phyloP scores from a whole-genome alignment of 2,329 filamentous ascomycete species.

The Alternaria postmessia region DNA sequence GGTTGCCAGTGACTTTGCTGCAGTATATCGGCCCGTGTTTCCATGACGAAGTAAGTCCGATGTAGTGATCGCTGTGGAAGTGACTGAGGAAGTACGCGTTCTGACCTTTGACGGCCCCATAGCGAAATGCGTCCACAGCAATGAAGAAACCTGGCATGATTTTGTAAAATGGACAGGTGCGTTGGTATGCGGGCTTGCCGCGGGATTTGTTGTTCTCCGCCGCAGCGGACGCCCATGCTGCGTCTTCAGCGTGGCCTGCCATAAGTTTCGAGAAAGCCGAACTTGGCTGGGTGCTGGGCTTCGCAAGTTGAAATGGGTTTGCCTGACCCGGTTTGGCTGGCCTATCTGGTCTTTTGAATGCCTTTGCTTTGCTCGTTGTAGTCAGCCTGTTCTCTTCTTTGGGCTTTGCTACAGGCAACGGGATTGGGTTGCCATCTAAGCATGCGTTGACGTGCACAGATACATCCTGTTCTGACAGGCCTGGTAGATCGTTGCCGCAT shows the following conservation, averaged over 20 bases:
- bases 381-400: slow-evolving; percentile 16
- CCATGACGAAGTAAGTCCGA: slow-evolving; percentile 89
- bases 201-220: slow-evolving; percentile 78
- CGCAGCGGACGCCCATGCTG: slow-evolving; percentile 87
- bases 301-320: slow-evolving; percentile 73
- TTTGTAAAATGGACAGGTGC: slow-evolving; percentile 98
- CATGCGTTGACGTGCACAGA: slow-evolving; percentile 91
- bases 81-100: slow-evolving; percentile 96
- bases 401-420: slow-evolving; percentile 54
- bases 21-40: slow-evolving; percentile 95
- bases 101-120: slow-evolving; percentile 90
- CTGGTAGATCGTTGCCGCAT: slow-evolving; percentile 71
- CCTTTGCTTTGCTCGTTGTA: slow-evolving; percentile 51
- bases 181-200: slow-evolving; percentile 84
- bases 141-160: slow-evolving; percentile 93
- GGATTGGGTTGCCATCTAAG: slow-evolving; percentile 79
- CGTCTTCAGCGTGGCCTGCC: slow-evolving; percentile 88
- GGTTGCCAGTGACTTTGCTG: slow-evolving; percentile 87
- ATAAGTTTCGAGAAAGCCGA: slow-evolving; percentile 94
- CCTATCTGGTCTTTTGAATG: slow-evolving; percentile 70
- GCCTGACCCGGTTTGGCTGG: slow-evolving; percentile 80
- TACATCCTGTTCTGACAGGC: slow-evolving; percentile 67
- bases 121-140: slow-evolving; percentile 94
- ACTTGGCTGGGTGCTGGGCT: slow-evolving; percentile 42
- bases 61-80: slow-evolving; percentile 97